Evolutionary conservation across 2,329 filamentous ascomycete genomes (phyloP), one percentile per base, ranked within the genome.

Genomic region (Pseudogymnoascus sp.): DNA sequence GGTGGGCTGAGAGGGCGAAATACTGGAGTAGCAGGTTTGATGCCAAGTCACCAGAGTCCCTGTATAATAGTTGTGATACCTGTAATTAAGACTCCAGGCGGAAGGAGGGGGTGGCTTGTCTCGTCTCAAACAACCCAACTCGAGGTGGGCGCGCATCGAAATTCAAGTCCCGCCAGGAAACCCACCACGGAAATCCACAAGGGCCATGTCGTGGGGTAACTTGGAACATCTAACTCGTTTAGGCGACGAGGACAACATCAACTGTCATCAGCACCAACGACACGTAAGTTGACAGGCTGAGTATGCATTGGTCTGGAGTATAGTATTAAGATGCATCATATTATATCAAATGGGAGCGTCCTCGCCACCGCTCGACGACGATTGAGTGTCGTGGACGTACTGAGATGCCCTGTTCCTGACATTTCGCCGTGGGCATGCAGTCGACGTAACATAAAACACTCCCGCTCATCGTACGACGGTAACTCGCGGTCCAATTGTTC

Each of bases 21-120:
- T 33, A 33, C 47, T 20, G 47, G 47, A 53, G 47, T 53, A 53
- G 47, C 47, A 53, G 47, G 47, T 35, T 53, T 53, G 47, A 53
- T 33, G 47, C 47, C 47, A 53, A 53, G 47, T 53, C 47, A 53
- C 15, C 47, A 33, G n/a, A 1, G 47, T 33, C 47, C 47, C 47
- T 53, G 47, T 53, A 53, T 53, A 53, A 53, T 53, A 53, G n/a
- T 33, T 53, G 47, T 53, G 47, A 53, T 53, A 53, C 47, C 47
- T 53, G 47, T 15, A 53, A 53, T 53, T 53, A 53, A 53, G 47
- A 53, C 47, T 35, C 47, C n/a, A 53, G 47, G 28, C 47, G 47
- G 47, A 53, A 53, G 47, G 47, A 53, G 47, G 47, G 47, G 47
- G 47, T 53, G 47, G 47, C 47, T 53, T 53, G 47, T 53, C 47